Conservation (phyloP, 164 flowering plant species). For the Aristolochia californica region DNA sequence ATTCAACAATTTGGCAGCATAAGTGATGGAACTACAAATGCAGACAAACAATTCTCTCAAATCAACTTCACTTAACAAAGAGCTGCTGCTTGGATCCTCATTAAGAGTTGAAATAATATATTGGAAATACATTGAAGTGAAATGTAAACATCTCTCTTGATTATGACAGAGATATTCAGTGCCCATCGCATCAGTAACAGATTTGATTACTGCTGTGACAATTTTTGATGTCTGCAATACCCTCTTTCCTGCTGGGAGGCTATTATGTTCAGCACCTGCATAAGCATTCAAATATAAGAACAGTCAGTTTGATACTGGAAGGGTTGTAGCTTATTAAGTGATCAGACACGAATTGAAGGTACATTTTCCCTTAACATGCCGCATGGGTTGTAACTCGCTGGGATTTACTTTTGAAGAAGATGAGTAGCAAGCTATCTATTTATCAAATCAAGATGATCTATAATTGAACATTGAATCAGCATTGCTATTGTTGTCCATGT, state of each 20-base stretch:
- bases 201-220: constrained; percentile 56
- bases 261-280: constrained; percentile 26
- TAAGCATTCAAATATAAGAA: constrained; percentile 2
- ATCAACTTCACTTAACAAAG: constrained; percentile 33
- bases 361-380: background rate
- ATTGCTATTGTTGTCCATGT: too few relatives aligned
- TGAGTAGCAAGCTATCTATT: too few relatives aligned
- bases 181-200: constrained; percentile 44
- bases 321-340: background rate
- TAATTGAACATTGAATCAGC: too few relatives aligned
- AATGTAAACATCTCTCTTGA: constrained; percentile 36
- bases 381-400: too few relatives aligned
- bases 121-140: constrained; percentile 32
- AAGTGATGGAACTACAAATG: constrained; percentile 67
- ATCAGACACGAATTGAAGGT: background rate
- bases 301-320: background rate
- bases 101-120: constrained; percentile 27
- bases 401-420: too few relatives aligned
- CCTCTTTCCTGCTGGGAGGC: constrained; percentile 14
- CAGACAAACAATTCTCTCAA: constrained; percentile 35
- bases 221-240: constrained; percentile 42
- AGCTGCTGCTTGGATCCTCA: constrained; percentile 13
- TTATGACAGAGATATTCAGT: constrained; percentile 22
- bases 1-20: constrained; percentile 63
- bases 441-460: too few relatives aligned